These are phyloP conservation scores for Paecilomyces sp. DNA, from an alignment of 2,329 filamentous ascomycete species.

Conservation along the genomic window DNA sequence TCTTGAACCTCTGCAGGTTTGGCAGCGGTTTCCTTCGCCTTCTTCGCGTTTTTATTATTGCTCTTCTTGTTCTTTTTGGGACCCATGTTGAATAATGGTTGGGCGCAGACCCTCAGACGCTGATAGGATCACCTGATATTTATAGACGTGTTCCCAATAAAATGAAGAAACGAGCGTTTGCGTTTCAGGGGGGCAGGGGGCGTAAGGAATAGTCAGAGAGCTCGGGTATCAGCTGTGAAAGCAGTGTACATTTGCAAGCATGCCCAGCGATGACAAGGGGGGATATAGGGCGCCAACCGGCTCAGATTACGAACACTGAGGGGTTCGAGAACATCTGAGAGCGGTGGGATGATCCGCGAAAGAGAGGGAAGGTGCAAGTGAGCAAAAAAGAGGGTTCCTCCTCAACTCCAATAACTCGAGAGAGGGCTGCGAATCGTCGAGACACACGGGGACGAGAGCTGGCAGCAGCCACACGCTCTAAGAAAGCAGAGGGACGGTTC, in stretches of 20 bases:
- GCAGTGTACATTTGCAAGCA: not conserved
- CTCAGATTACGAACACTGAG: not conserved
- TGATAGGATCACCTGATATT: conserved; percentile 1
- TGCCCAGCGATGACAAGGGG: not conserved
- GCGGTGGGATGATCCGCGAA: not conserved
- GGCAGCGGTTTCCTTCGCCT: conserved; percentile 4
- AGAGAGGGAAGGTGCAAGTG: not conserved
- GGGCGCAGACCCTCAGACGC: not conserved
- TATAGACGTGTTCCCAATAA: conserved; percentile 14
- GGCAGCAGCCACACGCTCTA: conserved; percentile 11
- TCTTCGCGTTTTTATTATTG: conserved; percentile 8
- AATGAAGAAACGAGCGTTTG: conserved; percentile 3
- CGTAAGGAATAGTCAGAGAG: not conserved
- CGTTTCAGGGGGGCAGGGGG: not conserved
- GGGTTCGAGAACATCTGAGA: not conserved
- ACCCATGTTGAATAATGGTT: not conserved
- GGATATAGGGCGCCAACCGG: not conserved
- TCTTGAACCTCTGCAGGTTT: not conserved
- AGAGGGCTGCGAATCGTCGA: conserved; percentile 19
- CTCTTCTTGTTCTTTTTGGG: conserved; percentile 7
- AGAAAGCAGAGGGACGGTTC: conserved; percentile 20
- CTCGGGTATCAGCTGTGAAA: not conserved
- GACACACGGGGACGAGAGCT: conserved; percentile 23
- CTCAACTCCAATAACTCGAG: not conserved
- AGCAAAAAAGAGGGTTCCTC: not conserved